A percentile compares a stretch with the other conserved stretches of the same genome.
Conservation (phyloP, 1,139 yeast genomes). For the Zhuliangozyma parablackwelliae region DNA sequence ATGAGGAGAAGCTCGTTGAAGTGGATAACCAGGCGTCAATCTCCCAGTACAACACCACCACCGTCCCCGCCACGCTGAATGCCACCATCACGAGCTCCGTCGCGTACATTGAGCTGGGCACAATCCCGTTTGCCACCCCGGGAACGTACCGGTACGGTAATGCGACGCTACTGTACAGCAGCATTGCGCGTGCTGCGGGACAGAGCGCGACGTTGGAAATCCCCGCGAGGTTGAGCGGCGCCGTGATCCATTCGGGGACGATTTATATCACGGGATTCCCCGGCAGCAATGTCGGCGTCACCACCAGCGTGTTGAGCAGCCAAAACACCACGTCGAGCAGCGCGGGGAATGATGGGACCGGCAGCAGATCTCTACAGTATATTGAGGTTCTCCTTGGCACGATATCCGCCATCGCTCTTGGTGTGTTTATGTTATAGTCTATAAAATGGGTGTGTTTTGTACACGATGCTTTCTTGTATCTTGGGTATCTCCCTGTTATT, state of each 20-base stretch:
- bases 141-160: conserved; percentile 1
- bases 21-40: neutral
- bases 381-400: no score
- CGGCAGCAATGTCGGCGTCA: neutral
- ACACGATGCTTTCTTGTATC: neutral
- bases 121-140: conserved; percentile 37
- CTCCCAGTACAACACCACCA: neutral
- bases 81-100: conserved; percentile 12
- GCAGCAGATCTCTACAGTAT: no score
- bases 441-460: neutral
- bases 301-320: conserved; percentile 7
- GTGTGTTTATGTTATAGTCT: no score
- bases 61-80: neutral
- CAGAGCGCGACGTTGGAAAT: conserved; percentile 18
- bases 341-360: neutral
- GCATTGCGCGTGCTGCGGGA: conserved; percentile 9
- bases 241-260: conserved; percentile 28
- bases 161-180: conserved; percentile 10
- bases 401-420: no score
- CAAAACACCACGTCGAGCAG: conserved; percentile 13
- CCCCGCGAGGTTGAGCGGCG: conserved; percentile 35
- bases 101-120: conserved; percentile 24
- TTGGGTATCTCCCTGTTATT: neutral
- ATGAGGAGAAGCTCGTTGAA: conserved; percentile 1
- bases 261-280: conserved; percentile 19